These are phyloP conservation scores for Scutellaria minor DNA, from an alignment of 257 asterid species.

Conservation along the genomic window DNA sequence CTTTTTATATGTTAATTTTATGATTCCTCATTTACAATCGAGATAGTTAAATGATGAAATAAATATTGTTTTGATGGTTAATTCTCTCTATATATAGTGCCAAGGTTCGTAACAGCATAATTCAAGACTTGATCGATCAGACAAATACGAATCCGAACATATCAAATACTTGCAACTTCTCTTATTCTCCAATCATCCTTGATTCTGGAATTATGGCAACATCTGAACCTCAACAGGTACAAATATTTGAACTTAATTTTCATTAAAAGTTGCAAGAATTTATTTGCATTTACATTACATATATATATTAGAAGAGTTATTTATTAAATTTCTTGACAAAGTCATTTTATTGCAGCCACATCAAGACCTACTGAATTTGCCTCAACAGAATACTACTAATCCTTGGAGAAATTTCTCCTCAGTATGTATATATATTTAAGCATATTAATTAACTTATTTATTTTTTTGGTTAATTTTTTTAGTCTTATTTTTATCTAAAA, in stretches of 20 bases:
- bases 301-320: too few relatives aligned
- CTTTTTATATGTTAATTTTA: too few relatives aligned
- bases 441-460: neutral
- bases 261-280: neutral
- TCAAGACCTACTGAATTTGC: constrained; percentile 31
- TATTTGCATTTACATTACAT: neutral
- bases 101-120: constrained; percentile 27
- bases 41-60: neutral
- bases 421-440: constrained; percentile 22
- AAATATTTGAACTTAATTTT: neutral
- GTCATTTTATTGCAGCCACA: constrained; percentile 34
- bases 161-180: constrained; percentile 14
- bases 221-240: constrained; percentile 35
- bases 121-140: constrained; percentile 32
- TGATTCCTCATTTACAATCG: neutral
- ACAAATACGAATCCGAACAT: constrained; percentile 30
- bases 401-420: constrained; percentile 31
- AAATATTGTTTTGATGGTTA: neutral
- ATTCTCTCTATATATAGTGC: constrained; percentile 31
- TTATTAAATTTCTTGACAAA: neutral
- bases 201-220: neutral
- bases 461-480: neutral
- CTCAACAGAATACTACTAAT: constrained; percentile 20
- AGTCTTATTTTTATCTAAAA: neutral
- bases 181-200: constrained; percentile 26